These are phyloP conservation scores for Xanthoconium purpureum DNA, from an alignment of 768 basidiomycete genomes.

Conservation along the genomic window DNA sequence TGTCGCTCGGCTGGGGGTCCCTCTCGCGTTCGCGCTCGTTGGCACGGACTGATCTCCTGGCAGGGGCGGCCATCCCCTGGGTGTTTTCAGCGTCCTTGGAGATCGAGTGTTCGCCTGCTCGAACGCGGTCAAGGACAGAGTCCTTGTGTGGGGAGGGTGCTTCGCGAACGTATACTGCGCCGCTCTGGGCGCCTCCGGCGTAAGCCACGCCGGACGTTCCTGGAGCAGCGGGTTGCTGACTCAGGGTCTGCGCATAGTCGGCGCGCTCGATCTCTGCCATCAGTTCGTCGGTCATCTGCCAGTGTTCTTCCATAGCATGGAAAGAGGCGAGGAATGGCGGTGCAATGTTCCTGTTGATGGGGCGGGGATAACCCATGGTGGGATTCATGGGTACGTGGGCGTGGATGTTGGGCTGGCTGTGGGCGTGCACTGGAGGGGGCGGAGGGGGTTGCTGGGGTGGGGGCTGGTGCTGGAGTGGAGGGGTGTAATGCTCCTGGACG, in stretches of 20 bases:
- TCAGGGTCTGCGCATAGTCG: constrained; percentile 59
- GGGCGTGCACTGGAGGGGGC: constrained; percentile 32
- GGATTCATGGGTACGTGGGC: constrained; percentile 22
- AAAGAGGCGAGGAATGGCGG: constrained; percentile 57
- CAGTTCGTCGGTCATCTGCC: constrained; percentile 68
- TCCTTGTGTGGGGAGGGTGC: constrained; percentile 47
- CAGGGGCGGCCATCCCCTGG: constrained; percentile 25
- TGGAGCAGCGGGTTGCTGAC: constrained; percentile 38
- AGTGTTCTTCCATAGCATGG: constrained; percentile 52
- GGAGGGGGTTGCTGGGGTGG: constrained; percentile 33
- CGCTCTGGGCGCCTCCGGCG: constrained; percentile 45
- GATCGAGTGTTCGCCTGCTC: constrained; percentile 50
- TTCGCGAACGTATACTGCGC: constrained; percentile 33
- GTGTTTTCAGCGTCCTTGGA: constrained; percentile 49
- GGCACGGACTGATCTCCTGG: constrained; percentile 21
- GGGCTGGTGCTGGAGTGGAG: constrained; percentile 34
- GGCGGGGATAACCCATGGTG: constrained; percentile 57
- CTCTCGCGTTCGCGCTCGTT: constrained; percentile 39
- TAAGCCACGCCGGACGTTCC: constrained; percentile 44
- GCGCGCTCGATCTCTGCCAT: constrained; percentile 70
- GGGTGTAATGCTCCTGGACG: constrained; percentile 42
- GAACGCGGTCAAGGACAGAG: constrained; percentile 52
- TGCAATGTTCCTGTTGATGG: constrained; percentile 54
- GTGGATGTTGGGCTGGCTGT: constrained; percentile 28
- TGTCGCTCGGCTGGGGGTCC: constrained; percentile 38